Evolutionary conservation across 2,329 filamentous ascomycete species (phyloP).

Genomic region (Hymenoscyphus repandus): DNA sequence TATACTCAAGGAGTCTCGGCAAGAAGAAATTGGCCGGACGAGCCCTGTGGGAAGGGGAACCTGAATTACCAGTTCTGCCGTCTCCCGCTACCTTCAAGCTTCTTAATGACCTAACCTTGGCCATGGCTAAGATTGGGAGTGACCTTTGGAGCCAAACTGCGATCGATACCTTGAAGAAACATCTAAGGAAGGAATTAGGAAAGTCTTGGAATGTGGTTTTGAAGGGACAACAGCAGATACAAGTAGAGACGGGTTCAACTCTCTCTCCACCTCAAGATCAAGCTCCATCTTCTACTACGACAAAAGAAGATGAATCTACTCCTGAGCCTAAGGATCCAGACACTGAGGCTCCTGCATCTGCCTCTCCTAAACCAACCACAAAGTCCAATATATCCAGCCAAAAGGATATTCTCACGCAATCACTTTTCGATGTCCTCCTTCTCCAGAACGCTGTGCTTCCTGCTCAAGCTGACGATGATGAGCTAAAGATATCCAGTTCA

Average conservation of each 20-base stretch:
- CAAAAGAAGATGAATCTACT: no score
- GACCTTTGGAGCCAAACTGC: constrained; percentile 79
- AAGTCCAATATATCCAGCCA: constrained; percentile 10
- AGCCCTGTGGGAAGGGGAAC: constrained; percentile 75
- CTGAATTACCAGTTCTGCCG: constrained; percentile 70
- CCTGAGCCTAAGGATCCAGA: neutral
- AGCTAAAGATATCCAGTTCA: constrained; percentile 40
- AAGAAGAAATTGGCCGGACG: constrained; percentile 52
- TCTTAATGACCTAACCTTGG: constrained; percentile 55
- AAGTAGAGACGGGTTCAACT: neutral
- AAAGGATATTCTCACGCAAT: constrained; percentile 50
- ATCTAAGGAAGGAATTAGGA: constrained; percentile 45
- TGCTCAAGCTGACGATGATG: constrained; percentile 31
- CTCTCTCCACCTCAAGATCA: neutral
- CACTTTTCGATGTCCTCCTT: constrained; percentile 55
- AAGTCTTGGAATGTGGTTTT: constrained; percentile 33
- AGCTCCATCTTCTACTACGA: no score
- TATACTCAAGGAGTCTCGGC: constrained; percentile 40
- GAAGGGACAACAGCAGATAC: constrained; percentile 14
- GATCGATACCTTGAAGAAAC: constrained; percentile 56
- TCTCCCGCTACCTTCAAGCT: constrained; percentile 71
- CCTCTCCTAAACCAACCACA: neutral
- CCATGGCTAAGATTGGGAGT: constrained; percentile 65
- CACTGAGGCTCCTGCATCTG: neutral
- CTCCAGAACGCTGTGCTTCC: constrained; percentile 42